Percentiles rank a stretch among this genome's conserved stretches.
phyloP scores from a whole-genome alignment of 139 green algal genomes.

The Coelastrella sp. region DNA sequence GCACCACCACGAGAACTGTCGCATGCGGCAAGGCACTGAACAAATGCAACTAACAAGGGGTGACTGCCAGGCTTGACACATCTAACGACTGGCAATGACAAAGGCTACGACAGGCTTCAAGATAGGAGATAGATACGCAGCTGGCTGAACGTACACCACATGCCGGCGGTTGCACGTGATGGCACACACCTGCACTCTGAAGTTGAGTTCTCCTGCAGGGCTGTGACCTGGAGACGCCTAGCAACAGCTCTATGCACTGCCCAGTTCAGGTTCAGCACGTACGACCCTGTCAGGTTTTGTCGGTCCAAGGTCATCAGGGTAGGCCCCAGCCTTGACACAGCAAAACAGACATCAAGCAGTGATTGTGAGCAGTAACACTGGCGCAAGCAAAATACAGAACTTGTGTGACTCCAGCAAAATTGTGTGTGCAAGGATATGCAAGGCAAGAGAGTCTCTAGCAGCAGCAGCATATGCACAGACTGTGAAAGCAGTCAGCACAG shows the following conservation, averaged over 20 bases:
- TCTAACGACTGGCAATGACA: no score
- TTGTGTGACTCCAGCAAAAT: no score
- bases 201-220: slow-evolving; percentile 35
- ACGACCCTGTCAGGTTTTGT: slow-evolving; percentile 32
- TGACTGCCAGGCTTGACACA: no score
- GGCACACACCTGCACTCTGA: slow-evolving; percentile 38
- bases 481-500: no score
- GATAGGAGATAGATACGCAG: no score
- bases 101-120: background rate
- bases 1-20: background rate
- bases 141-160: no score
- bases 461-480: no score
- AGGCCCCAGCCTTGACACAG: slow-evolving; percentile 22
- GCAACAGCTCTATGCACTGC: slow-evolving; percentile 20
- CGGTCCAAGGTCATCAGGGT: slow-evolving; percentile 31
- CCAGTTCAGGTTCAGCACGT: slow-evolving; percentile 35
- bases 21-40: no score
- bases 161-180: no score
- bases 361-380: background rate
- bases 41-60: no score
- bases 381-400: background rate
- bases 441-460: no score
- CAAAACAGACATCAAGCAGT: background rate
- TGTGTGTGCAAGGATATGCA: no score
- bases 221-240: slow-evolving; percentile 36